A percentile compares a stretch with the other conserved stretches of the same genome.
These are phyloP conservation scores for Fusarium nanum DNA, from an alignment of 2,329 filamentous ascomycete species.

Conservation along the genomic window DNA sequence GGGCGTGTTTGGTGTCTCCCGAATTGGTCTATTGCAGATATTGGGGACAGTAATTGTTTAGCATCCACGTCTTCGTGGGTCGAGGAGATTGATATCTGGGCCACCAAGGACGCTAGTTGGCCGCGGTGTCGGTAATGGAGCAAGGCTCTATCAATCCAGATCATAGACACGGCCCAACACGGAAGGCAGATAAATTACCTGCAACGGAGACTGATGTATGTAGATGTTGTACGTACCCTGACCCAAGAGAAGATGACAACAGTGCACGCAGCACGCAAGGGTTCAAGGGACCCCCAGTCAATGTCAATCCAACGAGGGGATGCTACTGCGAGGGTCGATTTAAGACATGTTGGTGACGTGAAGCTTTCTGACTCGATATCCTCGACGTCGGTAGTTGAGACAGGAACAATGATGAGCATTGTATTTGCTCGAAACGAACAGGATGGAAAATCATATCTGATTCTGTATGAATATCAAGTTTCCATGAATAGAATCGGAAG, in stretches of 20 bases:
- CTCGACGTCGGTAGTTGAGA: slow-evolving; percentile 14
- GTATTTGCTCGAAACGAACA: slow-evolving; percentile 1
- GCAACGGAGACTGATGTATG: not conserved
- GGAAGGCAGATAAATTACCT: slow-evolving; percentile 20
- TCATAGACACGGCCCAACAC: slow-evolving; percentile 21
- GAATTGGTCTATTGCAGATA: slow-evolving; percentile 40
- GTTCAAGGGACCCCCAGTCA: not conserved
- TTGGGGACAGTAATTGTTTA: slow-evolving; percentile 41
- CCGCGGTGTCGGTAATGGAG: slow-evolving; percentile 43
- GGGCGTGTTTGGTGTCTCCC: slow-evolving; percentile 26
- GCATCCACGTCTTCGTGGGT: slow-evolving; percentile 25
- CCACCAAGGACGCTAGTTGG: slow-evolving; percentile 33
- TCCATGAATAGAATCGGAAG: slow-evolving; percentile 19
- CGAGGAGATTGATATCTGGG: slow-evolving; percentile 15
- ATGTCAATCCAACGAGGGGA: not conserved
- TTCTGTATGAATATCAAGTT: not conserved
- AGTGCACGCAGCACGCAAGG: slow-evolving; percentile 1
- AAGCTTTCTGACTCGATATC: slow-evolving; percentile 3
- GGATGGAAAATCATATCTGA: not conserved
- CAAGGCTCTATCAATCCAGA: slow-evolving; percentile 24
- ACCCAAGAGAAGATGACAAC: not conserved
- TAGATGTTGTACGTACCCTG: not conserved
- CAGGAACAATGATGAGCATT: not conserved
- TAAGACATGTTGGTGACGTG: not conserved
- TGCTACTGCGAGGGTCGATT: not conserved